These are phyloP conservation scores for Venturia nashicola DNA, from an alignment of 2,329 filamentous ascomycete genomes.

Conservation along the genomic window DNA sequence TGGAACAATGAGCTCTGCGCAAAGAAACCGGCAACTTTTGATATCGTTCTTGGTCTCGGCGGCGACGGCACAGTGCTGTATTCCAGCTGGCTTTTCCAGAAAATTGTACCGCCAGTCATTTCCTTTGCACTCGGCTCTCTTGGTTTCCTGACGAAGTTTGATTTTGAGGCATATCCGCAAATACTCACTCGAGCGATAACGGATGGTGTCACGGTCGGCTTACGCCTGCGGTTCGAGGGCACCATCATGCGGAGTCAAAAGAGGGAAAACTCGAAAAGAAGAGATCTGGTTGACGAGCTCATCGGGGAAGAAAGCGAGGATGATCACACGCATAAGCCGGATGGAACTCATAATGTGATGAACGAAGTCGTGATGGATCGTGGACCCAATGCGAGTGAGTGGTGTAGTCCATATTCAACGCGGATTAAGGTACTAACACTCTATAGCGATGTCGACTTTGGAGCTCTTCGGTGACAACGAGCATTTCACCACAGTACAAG, in stretches of 20 bases:
- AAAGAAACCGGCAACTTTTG: constrained; percentile 71
- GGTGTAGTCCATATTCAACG: background rate
- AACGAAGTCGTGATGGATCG: constrained; percentile 96
- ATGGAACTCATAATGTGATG: constrained; percentile 76
- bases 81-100: constrained; percentile 92
- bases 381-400: constrained; percentile 79
- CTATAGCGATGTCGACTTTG: constrained; percentile 70
- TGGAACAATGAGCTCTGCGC: constrained; percentile 76
- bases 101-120: constrained; percentile 83
- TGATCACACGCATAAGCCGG: constrained; percentile 71
- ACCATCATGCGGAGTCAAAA: constrained; percentile 75
- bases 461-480: constrained; percentile 93
- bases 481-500: constrained; percentile 86
- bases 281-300: constrained; percentile 79
- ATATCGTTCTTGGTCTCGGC: constrained; percentile 84
- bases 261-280: constrained; percentile 25
- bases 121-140: constrained; percentile 86
- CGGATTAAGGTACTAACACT: background rate
- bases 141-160: constrained; percentile 93
- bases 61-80: constrained; percentile 97
- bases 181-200: constrained; percentile 62
- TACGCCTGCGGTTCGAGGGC: constrained; percentile 82
- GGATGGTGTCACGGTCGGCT: constrained; percentile 77
- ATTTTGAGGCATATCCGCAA: constrained; percentile 62
- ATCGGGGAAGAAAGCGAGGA: constrained; percentile 78